phyloP scores from a whole-genome alignment of 306 rosid genomes.

The Cucurbita ficifolia region DNA sequence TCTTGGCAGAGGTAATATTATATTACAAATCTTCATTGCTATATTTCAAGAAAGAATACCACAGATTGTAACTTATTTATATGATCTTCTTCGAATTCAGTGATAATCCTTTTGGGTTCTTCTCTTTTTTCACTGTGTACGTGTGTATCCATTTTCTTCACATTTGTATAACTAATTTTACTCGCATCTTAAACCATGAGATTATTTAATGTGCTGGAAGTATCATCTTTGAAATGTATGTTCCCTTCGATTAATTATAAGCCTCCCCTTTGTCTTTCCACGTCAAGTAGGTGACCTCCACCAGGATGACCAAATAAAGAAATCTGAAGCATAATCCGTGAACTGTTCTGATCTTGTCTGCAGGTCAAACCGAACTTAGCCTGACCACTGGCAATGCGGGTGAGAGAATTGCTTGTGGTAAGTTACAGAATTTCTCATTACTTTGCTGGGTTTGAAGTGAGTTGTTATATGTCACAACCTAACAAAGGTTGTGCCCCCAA shows the following conservation, averaged over 20 bases:
- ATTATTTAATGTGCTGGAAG: background rate
- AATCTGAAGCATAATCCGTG: background rate
- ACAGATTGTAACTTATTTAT: background rate
- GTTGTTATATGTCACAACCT: too few relatives aligned
- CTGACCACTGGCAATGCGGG: slow-evolving; percentile 89
- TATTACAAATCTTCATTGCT: background rate
- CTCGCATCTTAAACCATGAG: background rate
- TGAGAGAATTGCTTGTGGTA: slow-evolving; percentile 80
- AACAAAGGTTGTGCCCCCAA: too few relatives aligned
- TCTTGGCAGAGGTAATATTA: slow-evolving; percentile 71
- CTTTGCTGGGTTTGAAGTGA: too few relatives aligned
- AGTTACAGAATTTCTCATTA: background rate
- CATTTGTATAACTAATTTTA: background rate
- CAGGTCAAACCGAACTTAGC: slow-evolving; percentile 96
- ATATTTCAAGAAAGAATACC: background rate
- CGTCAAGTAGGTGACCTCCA: background rate
- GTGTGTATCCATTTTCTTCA: background rate
- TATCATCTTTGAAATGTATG: background rate
- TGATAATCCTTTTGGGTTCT: background rate
- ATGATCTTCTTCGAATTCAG: background rate
- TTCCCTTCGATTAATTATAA: background rate
- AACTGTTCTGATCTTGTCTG: background rate
- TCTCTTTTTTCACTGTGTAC: background rate
- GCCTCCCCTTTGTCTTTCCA: background rate
- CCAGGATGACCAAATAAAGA: background rate